These are phyloP conservation scores for Torulaspora indica DNA, from an alignment of 805 yeast genomes.

Conservation along the genomic window DNA sequence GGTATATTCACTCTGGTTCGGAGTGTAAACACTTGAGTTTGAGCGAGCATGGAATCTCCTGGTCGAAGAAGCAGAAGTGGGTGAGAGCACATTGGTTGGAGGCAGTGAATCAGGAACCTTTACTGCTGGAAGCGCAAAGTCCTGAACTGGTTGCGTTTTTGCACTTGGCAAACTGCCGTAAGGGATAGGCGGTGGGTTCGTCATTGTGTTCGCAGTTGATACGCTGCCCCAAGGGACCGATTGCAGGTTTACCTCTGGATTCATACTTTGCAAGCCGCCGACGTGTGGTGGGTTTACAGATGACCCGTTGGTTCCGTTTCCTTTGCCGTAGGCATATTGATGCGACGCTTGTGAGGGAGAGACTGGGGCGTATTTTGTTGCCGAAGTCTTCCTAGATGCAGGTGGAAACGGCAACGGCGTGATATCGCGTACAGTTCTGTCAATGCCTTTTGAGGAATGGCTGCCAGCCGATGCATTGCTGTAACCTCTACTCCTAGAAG, in stretches of 20 bases:
- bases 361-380: constrained; percentile 11
- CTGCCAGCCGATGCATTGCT: constrained; percentile 25
- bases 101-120: constrained; percentile 9
- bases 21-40: constrained; percentile 33
- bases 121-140: not conserved
- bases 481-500: constrained; percentile 21
- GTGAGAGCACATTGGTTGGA: constrained; percentile 9
- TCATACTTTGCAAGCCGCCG: not conserved
- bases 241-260: not conserved
- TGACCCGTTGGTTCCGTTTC: not conserved
- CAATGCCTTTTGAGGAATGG: not conserved
- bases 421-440: not conserved
- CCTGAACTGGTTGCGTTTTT: not conserved
- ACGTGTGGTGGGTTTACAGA: not conserved
- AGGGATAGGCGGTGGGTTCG: constrained; percentile 1
- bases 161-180: not conserved
- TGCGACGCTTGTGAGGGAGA: constrained; percentile 2
- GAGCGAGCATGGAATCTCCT: constrained; percentile 30
- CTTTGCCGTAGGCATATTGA: not conserved
- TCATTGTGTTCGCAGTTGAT: not conserved
- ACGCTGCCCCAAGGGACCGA: not conserved
- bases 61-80: constrained; percentile 10
- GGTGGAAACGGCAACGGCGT: constrained; percentile 2
- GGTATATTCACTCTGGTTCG: constrained; percentile 28
- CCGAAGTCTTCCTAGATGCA: constrained; percentile 2